Conservation (phyloP, 169 alveolate genomes). For the Eimeria maxima region DNA sequence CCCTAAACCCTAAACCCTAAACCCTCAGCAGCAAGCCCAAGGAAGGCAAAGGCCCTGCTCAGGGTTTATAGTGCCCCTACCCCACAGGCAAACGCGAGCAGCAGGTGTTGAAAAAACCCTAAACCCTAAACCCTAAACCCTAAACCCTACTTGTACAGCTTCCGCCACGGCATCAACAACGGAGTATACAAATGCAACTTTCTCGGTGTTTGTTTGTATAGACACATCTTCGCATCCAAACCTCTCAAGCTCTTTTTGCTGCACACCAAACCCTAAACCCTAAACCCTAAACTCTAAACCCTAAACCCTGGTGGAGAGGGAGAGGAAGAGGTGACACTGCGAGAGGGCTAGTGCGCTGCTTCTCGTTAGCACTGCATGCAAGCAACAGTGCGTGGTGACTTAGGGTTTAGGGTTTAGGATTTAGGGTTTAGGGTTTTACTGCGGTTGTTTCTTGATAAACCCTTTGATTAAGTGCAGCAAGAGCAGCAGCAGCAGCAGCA, state of each 20-base stretch:
- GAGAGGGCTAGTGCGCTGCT: no score
- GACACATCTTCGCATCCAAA: constrained; percentile 35
- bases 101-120: no score
- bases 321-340: background rate
- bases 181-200: background rate
- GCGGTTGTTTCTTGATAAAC: background rate
- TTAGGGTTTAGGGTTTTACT: background rate
- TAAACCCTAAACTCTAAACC: constrained; percentile 1
- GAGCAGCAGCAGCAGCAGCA: constrained; percentile 20
- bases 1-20: background rate
- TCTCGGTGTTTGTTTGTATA: background rate
- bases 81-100: background rate
- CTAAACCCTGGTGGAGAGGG: background rate
- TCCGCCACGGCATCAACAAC: constrained; percentile 38
- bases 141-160: constrained; percentile 4
- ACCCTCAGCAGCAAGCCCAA: no score
- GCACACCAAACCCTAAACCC: constrained; percentile 40
- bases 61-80: background rate
- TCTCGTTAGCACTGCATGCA: no score
- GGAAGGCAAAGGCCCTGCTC: background rate
- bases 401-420: constrained; percentile 17
- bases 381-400: background rate
- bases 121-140: no score
- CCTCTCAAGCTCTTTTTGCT: constrained; percentile 20
- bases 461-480: background rate